phyloP scores from a whole-genome alignment of 495 filamentous ascomycete species.

The Penicillium lagena region DNA sequence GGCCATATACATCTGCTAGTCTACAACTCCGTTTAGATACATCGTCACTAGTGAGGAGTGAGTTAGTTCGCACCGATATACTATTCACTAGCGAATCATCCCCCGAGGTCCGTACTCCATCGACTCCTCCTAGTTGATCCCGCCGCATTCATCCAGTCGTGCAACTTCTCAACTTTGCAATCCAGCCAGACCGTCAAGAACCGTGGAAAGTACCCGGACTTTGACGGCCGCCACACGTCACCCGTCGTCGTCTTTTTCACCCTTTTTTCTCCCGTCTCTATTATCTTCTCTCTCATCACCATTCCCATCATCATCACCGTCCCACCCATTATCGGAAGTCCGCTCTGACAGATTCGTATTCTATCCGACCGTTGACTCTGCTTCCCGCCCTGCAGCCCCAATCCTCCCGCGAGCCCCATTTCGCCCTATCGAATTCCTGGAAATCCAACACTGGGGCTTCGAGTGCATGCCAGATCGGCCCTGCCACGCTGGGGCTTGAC shows the following conservation, averaged over 20 bases:
- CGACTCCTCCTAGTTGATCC: neutral
- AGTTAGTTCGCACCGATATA: too few relatives aligned
- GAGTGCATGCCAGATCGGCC: constrained; percentile 7
- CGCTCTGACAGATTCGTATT: too few relatives aligned
- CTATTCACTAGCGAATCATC: too few relatives aligned
- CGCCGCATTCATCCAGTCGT: constrained; percentile 3
- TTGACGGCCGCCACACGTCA: constrained; percentile 19
- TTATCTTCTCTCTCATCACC: constrained; percentile 2
- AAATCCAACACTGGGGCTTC: constrained; percentile 1
- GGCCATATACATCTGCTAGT: too few relatives aligned
- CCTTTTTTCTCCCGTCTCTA: constrained; percentile 1
- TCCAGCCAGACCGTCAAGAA: neutral
- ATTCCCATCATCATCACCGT: neutral
- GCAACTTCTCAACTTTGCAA: neutral
- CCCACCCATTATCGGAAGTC: too few relatives aligned
- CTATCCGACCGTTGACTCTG: too few relatives aligned
- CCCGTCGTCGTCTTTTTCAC: constrained; percentile 10
- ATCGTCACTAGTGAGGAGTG: too few relatives aligned
- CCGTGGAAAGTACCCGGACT: constrained; percentile 2
- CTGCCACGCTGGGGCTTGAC: constrained; percentile 6
- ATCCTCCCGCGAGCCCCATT: constrained; percentile 2
- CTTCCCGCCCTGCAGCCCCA: too few relatives aligned
- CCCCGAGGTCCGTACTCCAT: too few relatives aligned
- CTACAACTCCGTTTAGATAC: too few relatives aligned
- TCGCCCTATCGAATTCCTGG: constrained; percentile 7